Conservation (phyloP, 495 filamentous ascomycete genomes). For the Penicillium herquei region DNA sequence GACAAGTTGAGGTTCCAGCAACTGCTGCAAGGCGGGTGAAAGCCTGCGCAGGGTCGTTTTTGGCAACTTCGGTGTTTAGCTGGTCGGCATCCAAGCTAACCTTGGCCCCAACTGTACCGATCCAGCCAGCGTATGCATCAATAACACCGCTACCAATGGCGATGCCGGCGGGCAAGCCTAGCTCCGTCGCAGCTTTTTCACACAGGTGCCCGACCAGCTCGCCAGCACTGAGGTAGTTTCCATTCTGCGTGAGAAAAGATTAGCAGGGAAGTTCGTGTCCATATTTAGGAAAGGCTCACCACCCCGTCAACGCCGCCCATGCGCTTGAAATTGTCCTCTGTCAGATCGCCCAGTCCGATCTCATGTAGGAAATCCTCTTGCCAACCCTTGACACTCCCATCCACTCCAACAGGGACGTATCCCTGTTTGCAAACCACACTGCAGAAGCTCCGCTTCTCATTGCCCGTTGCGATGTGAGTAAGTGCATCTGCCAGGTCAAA, state of each 20-base stretch:
- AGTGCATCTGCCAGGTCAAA: slow-evolving; percentile 93
- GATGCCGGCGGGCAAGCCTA: slow-evolving; percentile 84
- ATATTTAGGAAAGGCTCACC: slow-evolving; percentile 56
- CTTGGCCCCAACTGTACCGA: slow-evolving; percentile 96
- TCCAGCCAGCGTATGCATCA: slow-evolving; percentile 97
- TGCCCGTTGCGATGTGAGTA: slow-evolving; percentile 93
- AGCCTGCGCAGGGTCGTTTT: slow-evolving; percentile 84
- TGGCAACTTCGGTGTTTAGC: slow-evolving; percentile 55
- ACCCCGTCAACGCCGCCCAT: slow-evolving; percentile 92
- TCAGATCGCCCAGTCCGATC: slow-evolving; percentile 81
- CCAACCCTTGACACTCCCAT: slow-evolving; percentile 98
- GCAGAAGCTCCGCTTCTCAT: slow-evolving; percentile 87
- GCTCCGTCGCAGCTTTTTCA: slow-evolving; percentile 75
- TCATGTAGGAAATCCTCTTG: slow-evolving; percentile 85
- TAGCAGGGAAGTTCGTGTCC: neutral
- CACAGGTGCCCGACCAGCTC: slow-evolving; percentile 83
- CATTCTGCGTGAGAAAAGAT: slow-evolving; percentile 60
- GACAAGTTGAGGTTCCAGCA: slow-evolving; percentile 94
- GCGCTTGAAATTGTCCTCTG: slow-evolving; percentile 80
- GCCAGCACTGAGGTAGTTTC: slow-evolving; percentile 83
- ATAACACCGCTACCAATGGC: slow-evolving; percentile 95
- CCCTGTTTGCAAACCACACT: slow-evolving; percentile 95
- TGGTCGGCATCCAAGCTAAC: slow-evolving; percentile 65
- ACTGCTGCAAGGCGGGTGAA: slow-evolving; percentile 93
- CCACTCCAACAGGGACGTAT: slow-evolving; percentile 89